Conservation (phyloP, 2,329 filamentous ascomycete species). For the Penicillium rolfsii region DNA sequence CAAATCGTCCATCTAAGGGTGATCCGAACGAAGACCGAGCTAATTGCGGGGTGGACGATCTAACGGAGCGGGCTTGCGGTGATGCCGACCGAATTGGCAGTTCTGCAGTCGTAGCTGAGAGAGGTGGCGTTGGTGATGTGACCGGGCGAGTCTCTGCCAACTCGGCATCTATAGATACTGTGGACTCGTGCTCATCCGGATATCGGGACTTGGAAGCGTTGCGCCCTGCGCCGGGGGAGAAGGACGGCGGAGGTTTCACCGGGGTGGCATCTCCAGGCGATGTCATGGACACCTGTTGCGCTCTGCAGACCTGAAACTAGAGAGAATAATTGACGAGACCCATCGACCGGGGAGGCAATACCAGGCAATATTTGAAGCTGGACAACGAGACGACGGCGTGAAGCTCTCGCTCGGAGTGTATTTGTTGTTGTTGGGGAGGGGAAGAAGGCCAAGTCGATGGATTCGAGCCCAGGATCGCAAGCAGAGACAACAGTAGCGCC, state of each 20-base stretch:
- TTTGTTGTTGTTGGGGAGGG: slow-evolving; percentile 22
- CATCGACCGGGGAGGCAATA: slow-evolving; percentile 31
- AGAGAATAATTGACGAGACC: slow-evolving; percentile 30
- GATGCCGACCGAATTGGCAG: slow-evolving; percentile 70
- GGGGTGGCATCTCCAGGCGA: slow-evolving; percentile 66
- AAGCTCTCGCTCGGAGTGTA: slow-evolving; percentile 11
- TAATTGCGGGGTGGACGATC: slow-evolving; percentile 57
- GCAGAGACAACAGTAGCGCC: slow-evolving; percentile 4
- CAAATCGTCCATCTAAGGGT: slow-evolving; percentile 57
- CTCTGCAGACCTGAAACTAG: slow-evolving; percentile 28
- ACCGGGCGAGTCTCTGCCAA: slow-evolving; percentile 58
- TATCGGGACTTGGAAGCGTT: slow-evolving; percentile 63
- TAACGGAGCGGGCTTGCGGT: slow-evolving; percentile 63
- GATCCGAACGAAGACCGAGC: slow-evolving; percentile 51
- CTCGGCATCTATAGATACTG: slow-evolving; percentile 47
- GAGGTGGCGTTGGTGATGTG: slow-evolving; percentile 58
- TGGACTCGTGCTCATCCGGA: slow-evolving; percentile 55
- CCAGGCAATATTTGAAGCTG: not conserved
- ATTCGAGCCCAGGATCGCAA: slow-evolving; percentile 19
- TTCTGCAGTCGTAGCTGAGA: slow-evolving; percentile 66
- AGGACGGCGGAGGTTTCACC: slow-evolving; percentile 69
- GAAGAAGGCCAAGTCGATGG: slow-evolving; percentile 20
- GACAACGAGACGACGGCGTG: not conserved
- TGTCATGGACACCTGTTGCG: slow-evolving; percentile 63
- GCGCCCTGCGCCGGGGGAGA: slow-evolving; percentile 67